These are phyloP conservation scores for Suillus placidus DNA, from an alignment of 768 basidiomycete genomes.

Conservation along the genomic window DNA sequence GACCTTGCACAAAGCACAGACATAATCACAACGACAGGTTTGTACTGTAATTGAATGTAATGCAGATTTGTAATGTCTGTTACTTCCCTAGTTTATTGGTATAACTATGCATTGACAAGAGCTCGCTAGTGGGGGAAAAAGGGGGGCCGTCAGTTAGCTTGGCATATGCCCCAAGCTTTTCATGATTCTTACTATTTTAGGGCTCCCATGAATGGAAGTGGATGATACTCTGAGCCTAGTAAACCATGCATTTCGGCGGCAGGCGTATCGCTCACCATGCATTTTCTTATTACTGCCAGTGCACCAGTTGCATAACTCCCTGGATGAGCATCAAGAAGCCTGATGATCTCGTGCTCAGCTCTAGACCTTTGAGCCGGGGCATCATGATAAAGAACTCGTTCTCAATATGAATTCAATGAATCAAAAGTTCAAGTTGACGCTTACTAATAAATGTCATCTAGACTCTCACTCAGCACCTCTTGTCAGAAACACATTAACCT, in stretches of 20 bases:
- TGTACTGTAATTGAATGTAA: too few species aligned
- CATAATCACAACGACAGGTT: background rate
- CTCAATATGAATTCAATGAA: background rate
- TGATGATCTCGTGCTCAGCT: background rate
- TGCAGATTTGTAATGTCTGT: background rate
- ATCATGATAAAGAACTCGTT: background rate
- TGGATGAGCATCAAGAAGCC: background rate
- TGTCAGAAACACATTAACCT: background rate
- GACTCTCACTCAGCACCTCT: background rate
- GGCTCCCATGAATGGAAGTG: background rate
- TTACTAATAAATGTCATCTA: background rate
- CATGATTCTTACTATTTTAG: background rate
- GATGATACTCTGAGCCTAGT: background rate
- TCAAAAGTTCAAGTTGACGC: background rate
- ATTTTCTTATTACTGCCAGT: too few species aligned
- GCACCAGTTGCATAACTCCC: background rate
- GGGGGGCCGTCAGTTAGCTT: background rate
- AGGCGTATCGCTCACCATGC: background rate
- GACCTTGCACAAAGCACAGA: background rate
- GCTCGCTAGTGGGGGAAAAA: background rate
- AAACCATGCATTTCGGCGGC: background rate
- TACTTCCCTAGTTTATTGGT: background rate
- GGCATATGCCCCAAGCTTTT: background rate
- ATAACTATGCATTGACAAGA: background rate
- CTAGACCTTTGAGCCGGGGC: background rate